Evolutionary conservation across 176 grass and related monocot species (phyloP).

Genomic region (Oryza brachyantha): DNA sequence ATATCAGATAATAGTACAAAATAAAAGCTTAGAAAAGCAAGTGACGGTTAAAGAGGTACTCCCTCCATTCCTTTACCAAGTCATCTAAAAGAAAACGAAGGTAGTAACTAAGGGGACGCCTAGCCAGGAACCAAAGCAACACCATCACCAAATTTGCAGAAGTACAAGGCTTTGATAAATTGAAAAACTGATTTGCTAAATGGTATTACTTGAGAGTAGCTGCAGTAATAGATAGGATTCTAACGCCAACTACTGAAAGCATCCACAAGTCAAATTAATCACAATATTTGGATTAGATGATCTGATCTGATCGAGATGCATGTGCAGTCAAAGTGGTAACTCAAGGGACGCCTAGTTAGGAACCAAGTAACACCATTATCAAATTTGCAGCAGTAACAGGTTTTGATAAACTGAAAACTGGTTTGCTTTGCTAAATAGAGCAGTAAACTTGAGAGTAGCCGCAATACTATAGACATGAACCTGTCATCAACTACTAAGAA

Average conservation of each 20-base stretch:
- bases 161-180: not conserved
- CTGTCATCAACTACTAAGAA: not conserved
- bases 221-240: not conserved
- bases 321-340: not conserved
- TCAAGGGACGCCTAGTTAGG: not conserved
- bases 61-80: no score
- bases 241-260: not conserved
- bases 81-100: no score
- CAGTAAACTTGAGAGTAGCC: not conserved
- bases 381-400: not conserved
- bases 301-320: not conserved
- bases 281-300: not conserved
- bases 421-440: not conserved
- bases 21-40: conserved; percentile 1
- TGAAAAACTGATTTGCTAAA: not conserved
- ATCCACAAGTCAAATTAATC: not conserved
- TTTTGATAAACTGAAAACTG: not conserved
- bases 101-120: no score
- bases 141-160: not conserved
- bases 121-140: not conserved
- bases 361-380: not conserved
- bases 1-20: not conserved
- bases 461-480: not conserved
- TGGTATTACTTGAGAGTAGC: not conserved
- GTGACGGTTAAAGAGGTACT: not conserved